Percentiles rank a stretch among this genome's conserved stretches.
Conservation (phyloP, 345 rosid species). For the Jatropha curcas region DNA sequence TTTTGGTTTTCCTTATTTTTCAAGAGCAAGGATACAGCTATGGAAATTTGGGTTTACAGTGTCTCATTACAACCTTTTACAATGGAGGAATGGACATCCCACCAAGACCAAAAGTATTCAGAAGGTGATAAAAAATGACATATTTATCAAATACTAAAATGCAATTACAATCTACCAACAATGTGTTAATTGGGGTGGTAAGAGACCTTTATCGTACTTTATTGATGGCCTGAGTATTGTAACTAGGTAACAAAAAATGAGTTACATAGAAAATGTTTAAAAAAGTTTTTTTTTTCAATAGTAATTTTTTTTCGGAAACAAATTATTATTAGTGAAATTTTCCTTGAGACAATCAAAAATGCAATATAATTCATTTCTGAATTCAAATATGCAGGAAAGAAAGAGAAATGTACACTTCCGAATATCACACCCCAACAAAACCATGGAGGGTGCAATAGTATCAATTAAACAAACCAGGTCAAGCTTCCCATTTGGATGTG, state of each 20-base stretch:
- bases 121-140: slow-evolving; percentile 41
- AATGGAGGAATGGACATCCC: slow-evolving; percentile 55
- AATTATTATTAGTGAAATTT: too few relatives aligned
- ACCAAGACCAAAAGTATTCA: slow-evolving; percentile 53
- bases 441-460: slow-evolving; percentile 47
- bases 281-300: too few relatives aligned
- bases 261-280: too few relatives aligned
- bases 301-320: too few relatives aligned
- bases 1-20: too few relatives aligned
- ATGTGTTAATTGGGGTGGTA: too few relatives aligned
- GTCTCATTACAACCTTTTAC: slow-evolving; percentile 64
- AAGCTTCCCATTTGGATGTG: slow-evolving; percentile 76
- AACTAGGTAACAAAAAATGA: too few relatives aligned
- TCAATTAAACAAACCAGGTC: slow-evolving; percentile 44
- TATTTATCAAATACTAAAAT: too few relatives aligned
- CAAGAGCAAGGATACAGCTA: slow-evolving; percentile 44
- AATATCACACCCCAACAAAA: slow-evolving; percentile 44
- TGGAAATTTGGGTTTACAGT: slow-evolving; percentile 51
- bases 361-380: slow-evolving; percentile 25
- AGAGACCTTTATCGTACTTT: too few relatives aligned
- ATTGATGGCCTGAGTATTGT: too few relatives aligned
- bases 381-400: slow-evolving; percentile 66
- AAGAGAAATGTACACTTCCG: slow-evolving; percentile 57
- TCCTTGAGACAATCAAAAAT: slow-evolving; percentile 52
- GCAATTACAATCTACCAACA: too few relatives aligned